phyloP scores from a whole-genome alignment of 352 stramenopile genomes.

The Pythium aristosporum region DNA sequence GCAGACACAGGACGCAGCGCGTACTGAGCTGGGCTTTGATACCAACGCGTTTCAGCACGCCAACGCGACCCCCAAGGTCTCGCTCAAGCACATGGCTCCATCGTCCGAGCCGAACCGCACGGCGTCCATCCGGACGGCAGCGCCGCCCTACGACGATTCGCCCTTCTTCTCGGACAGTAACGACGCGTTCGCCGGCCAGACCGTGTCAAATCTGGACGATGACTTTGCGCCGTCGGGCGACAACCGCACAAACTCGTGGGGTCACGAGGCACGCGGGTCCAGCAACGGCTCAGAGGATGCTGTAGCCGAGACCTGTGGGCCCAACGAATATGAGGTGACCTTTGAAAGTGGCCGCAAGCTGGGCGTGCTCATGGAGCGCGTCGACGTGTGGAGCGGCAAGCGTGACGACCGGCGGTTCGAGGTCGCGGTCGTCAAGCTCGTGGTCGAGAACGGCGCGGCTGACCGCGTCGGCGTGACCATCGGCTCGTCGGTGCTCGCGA shows the following conservation, averaged over 20 bases:
- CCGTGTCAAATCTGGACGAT: slow-evolving; percentile 69
- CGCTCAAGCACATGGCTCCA: slow-evolving; percentile 37
- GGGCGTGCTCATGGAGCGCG: slow-evolving; percentile 80
- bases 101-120: slow-evolving; percentile 16
- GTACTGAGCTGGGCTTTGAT: slow-evolving; percentile 55
- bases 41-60: slow-evolving; percentile 45
- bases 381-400: slow-evolving; percentile 58
- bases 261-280: background rate
- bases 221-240: slow-evolving; percentile 25
- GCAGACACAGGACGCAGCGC: slow-evolving; percentile 64
- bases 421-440: slow-evolving; percentile 74
- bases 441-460: slow-evolving; percentile 74
- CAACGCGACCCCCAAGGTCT: slow-evolving; percentile 33
- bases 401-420: slow-evolving; percentile 56
- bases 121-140: slow-evolving; percentile 4
- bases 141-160: slow-evolving; percentile 38
- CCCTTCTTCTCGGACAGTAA: slow-evolving; percentile 65
- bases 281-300: background rate
- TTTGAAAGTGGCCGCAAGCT: slow-evolving; percentile 79
- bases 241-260: slow-evolving; percentile 18
- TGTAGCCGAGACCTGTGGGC: slow-evolving; percentile 23
- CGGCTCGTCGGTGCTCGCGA: slow-evolving; percentile 69
- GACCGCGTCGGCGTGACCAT: slow-evolving; percentile 65
- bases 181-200: slow-evolving; percentile 59
- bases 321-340: slow-evolving; percentile 72